Percentiles rank a stretch among this genome's conserved stretches.
Conservation (phyloP, 1,284 basidiomycete species). For the Cutaneotrichosporon curvatum region DNA sequence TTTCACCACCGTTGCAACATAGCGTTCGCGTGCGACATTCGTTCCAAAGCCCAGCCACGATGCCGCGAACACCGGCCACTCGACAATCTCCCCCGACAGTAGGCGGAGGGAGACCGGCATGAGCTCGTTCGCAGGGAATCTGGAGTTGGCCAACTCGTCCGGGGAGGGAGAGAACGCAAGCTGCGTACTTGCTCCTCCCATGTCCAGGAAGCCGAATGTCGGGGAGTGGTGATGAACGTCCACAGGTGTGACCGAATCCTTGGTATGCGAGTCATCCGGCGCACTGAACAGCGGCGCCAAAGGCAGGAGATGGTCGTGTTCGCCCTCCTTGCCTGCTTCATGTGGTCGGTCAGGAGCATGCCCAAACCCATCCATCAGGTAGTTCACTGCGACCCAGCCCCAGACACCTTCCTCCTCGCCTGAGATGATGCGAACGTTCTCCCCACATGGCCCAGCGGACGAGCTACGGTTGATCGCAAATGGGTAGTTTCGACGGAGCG, state of each 20-base stretch:
- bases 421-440: conserved; percentile 87
- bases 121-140: conserved; percentile 54
- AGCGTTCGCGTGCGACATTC: conserved; percentile 88
- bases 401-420: conserved; percentile 97
- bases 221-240: conserved; percentile 51
- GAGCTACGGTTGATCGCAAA: conserved; percentile 49
- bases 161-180: conserved; percentile 76
- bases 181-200: conserved; percentile 98
- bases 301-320: conserved; percentile 38
- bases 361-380: conserved; percentile 95
- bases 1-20: conserved; percentile 62
- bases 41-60: conserved; percentile 99
- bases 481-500: conserved; percentile 61
- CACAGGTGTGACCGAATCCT: conserved; percentile 36
- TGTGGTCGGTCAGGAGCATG: conserved; percentile 38
- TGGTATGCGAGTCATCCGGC: conserved; percentile 12
- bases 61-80: conserved; percentile 91
- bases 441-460: conserved; percentile 67
- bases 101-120: conserved; percentile 73
- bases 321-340: not conserved
- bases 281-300: conserved; percentile 32
- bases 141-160: conserved; percentile 52
- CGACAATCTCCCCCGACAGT: conserved; percentile 75
- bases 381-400: conserved; percentile 99
- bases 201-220: conserved; percentile 96